phyloP scores from a whole-genome alignment of 23 red algal species.

The Gracilaria domingensis region DNA sequence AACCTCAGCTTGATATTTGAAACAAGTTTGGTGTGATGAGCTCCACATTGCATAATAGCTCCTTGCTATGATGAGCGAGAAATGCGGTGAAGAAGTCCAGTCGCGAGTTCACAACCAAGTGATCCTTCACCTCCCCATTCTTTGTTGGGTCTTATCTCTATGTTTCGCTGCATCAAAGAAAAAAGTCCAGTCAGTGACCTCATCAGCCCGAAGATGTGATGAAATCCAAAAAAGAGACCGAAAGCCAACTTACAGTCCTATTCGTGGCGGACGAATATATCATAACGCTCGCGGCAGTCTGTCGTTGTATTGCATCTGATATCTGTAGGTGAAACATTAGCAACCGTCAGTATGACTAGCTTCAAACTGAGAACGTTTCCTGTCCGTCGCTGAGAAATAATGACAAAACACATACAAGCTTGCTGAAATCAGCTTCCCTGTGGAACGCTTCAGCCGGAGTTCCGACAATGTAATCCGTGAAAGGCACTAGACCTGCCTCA shows the following conservation, averaged over 20 bases:
- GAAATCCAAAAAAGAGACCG: not conserved
- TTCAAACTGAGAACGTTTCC: not conserved
- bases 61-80: slow-evolving; percentile 30
- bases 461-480: slow-evolving; percentile 86
- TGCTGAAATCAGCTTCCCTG: slow-evolving; percentile 59
- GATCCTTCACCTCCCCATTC: slow-evolving; percentile 74
- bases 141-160: slow-evolving; percentile 63
- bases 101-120: slow-evolving; percentile 70
- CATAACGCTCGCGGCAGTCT: slow-evolving; percentile 70
- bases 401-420: slow-evolving; percentile 53
- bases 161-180: slow-evolving; percentile 34
- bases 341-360: not conserved
- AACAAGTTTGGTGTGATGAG: not conserved
- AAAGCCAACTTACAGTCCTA: slow-evolving; percentile 50
- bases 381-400: no score
- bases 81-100: slow-evolving; percentile 63
- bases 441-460: slow-evolving; percentile 84
- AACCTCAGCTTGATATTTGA: not conserved
- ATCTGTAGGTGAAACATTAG: slow-evolving; percentile 7
- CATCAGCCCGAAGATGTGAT: no score
- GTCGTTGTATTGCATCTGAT: slow-evolving; percentile 52
- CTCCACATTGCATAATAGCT: not conserved
- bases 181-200: not conserved
- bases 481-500: slow-evolving; percentile 75
- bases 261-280: slow-evolving; percentile 62